Percentiles rank a stretch among this genome's conserved stretches.
phyloP scores from a whole-genome alignment of 2,329 filamentous ascomycete genomes.

The Cladosporium sp. region DNA sequence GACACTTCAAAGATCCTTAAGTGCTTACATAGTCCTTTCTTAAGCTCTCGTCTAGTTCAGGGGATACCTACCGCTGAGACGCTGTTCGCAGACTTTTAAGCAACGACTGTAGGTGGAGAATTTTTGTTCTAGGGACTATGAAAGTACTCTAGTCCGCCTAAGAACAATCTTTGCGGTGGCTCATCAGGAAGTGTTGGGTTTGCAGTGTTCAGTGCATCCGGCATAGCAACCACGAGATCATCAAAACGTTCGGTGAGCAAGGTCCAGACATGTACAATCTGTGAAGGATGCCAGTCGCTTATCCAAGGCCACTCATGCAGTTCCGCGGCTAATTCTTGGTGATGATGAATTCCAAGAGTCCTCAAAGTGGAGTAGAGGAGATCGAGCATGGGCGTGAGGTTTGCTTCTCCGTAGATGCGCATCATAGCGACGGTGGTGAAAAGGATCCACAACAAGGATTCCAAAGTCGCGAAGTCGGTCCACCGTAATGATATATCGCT shows the following conservation, averaged over 20 bases:
- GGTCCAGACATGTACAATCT: neutral
- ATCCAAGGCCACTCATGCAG: conserved; percentile 1
- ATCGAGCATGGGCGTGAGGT: neutral
- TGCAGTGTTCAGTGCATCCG: neutral
- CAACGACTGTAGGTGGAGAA: no score
- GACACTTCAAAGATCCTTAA: no score
- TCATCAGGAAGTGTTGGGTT: neutral
- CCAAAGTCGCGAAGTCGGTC: neutral
- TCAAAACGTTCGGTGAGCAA: neutral
- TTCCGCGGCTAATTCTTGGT: neutral
- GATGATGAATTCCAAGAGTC: neutral
- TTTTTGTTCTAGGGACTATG: neutral
- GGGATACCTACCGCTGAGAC: no score
- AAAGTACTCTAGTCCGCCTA: conserved; percentile 1
- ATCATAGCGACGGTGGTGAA: neutral
- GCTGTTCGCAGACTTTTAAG: no score
- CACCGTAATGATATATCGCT: neutral
- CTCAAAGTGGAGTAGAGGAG: neutral
- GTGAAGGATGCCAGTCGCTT: neutral
- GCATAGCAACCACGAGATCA: neutral
- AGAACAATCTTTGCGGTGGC: neutral
- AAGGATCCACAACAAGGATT: neutral
- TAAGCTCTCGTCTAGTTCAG: no score
- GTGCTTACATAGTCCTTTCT: no score
- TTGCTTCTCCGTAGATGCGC: neutral